These are phyloP conservation scores for Aphanomyces invadans DNA, from an alignment of 352 stramenopile species.

Conservation along the genomic window DNA sequence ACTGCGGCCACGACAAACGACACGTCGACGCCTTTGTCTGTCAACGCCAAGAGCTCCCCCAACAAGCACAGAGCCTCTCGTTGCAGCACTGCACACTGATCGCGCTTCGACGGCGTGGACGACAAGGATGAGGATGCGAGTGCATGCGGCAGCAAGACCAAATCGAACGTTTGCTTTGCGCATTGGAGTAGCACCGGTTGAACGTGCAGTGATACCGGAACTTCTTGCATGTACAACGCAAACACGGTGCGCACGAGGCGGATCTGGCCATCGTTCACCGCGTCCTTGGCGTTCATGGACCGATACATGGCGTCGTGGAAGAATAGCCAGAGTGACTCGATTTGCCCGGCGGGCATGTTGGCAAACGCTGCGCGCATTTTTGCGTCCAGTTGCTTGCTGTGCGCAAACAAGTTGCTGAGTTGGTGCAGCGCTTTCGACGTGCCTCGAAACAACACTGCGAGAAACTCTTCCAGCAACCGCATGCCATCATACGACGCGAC, in stretches of 20 bases:
- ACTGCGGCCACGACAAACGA: conserved; percentile 2
- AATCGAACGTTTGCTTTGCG: conserved; percentile 44
- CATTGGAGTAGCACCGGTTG: conserved; percentile 48
- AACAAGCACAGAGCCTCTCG: conserved; percentile 60
- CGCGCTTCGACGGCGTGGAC: conserved; percentile 8
- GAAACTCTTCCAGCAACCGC: conserved; percentile 63
- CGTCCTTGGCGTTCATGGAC: conserved; percentile 11
- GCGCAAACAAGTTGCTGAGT: conserved; percentile 44
- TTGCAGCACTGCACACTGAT: background rate
- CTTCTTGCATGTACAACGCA: conserved; percentile 66
- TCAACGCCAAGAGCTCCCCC: conserved; percentile 53
- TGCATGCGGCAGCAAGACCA: conserved; percentile 28
- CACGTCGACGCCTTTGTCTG: conserved; percentile 21
- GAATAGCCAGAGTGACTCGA: conserved; percentile 67
- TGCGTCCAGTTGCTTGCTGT: conserved; percentile 33
- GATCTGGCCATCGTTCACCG: conserved; percentile 27
- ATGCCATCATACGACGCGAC: conserved; percentile 77
- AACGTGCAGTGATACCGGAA: conserved; percentile 72
- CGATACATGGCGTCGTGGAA: conserved; percentile 38
- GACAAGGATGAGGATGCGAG: background rate
- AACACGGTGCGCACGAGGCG: conserved; percentile 62
- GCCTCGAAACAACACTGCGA: conserved; percentile 32
- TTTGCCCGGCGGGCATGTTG: conserved; percentile 62
- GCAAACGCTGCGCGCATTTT: conserved; percentile 61
- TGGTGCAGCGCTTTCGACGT: background rate